Base-by-base conservation (phyloP, 306 rosid species). In the Glycyrrhiza uralensis region DNA sequence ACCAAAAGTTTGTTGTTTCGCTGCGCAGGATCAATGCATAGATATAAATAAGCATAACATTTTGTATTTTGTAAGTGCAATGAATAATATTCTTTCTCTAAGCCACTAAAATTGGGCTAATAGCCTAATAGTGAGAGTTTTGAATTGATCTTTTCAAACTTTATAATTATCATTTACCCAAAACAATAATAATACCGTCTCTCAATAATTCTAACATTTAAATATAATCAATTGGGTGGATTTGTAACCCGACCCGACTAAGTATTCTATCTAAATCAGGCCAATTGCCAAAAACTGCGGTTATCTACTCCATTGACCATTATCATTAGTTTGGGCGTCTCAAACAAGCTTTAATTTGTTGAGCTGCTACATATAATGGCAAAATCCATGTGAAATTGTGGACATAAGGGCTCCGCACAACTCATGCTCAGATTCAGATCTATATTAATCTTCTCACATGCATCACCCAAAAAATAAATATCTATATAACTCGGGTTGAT, bases 241-340 rank as follows among this genome's bases (percentile, higher is more conserved):
- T n/a, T n/a, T n/a, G 36, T 32, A 32, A 39, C 45, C 45, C n/a
- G n/a, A n/a, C n/a, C 45, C 5, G 1, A 14, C 15, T 39, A 12
- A 39, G 45, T 10, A 39, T 39, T 52, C 3, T 6, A 29, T n/a
- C 13, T 75, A 5, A 8, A 35, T 50, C 12, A 17, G 24, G 58
- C 0, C 26, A 65, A 15, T 62, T 42, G 45, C 41, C 66, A 38
- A 19, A 56, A 57, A 59, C 0, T 28, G 36, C 2, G 8, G 32
- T 5, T 57, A 79, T 72, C 76, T 29, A 67, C 69, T 73, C 71
- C 79, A 74, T 73, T 29, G n/a, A n/a, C n/a, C n/a, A 55, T 55
- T 12, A 41, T 22, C 35, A 42, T 5, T 42, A 64, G 12, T 45
- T 70, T 42, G 54, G 19, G 33, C n/a, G 32, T 73, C 35, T 4